Evolutionary conservation across 2,329 filamentous ascomycete species (phyloP).

Genomic region (Sclerotinia subarctica): DNA sequence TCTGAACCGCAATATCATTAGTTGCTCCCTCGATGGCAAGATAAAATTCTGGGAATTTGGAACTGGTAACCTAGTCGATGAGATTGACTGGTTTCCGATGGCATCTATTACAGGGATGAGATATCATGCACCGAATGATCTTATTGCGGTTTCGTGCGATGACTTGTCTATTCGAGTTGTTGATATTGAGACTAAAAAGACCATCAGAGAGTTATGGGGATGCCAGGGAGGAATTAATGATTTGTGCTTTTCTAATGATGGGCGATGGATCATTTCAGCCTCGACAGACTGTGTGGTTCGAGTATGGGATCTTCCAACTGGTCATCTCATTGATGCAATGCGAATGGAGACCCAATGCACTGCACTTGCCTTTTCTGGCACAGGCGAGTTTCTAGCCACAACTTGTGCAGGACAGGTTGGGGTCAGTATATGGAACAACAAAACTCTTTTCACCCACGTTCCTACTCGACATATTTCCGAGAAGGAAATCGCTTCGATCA

Average conservation of each 20-base stretch:
- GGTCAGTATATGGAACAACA: slow-evolving; percentile 95
- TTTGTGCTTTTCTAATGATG: slow-evolving; percentile 87
- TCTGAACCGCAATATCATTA: slow-evolving; percentile 82
- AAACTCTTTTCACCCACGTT: slow-evolving; percentile 83
- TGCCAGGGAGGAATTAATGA: slow-evolving; percentile 72
- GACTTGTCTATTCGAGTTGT: slow-evolving; percentile 85
- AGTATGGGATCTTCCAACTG: slow-evolving; percentile 93
- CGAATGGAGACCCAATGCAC: slow-evolving; percentile 75
- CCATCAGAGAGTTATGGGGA: slow-evolving; percentile 90
- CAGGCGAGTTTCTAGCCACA: slow-evolving; percentile 92
- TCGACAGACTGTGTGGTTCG: slow-evolving; percentile 77
- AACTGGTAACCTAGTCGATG: slow-evolving; percentile 73
- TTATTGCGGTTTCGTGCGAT: slow-evolving; percentile 85
- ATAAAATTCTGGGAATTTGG: slow-evolving; percentile 97
- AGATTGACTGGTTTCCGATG: slow-evolving; percentile 81
- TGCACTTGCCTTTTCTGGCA: slow-evolving; percentile 80
- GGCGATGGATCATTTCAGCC: slow-evolving; percentile 87
- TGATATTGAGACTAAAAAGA: slow-evolving; percentile 84
- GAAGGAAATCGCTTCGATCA: slow-evolving; percentile 62
- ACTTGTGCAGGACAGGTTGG: slow-evolving; percentile 78
- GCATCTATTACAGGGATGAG: slow-evolving; percentile 71
- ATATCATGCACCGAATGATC: slow-evolving; percentile 78
- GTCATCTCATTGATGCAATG: slow-evolving; percentile 91
- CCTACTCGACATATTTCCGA: slow-evolving; percentile 83
- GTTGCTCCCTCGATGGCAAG: slow-evolving; percentile 84